Conservation (phyloP, 345 rosid genomes). For the Tarenaya hassleriana region DNA sequence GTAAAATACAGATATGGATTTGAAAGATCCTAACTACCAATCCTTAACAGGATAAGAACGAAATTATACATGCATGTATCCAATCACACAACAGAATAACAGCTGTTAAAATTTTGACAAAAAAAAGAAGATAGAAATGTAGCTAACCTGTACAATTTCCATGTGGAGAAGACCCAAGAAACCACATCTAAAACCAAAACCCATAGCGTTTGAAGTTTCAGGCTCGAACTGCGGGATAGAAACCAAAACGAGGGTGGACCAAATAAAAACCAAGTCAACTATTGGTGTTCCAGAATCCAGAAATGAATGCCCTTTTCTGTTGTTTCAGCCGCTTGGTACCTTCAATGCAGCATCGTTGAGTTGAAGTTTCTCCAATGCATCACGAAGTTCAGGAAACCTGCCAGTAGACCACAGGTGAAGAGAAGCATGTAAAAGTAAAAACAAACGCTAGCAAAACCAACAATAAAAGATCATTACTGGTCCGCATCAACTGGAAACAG, state of each 20-base stretch:
- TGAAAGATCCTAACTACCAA: no score
- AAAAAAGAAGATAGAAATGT: constrained; percentile 15
- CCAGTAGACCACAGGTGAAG: constrained; percentile 24
- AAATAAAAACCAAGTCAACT: neutral
- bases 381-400: constrained; percentile 91
- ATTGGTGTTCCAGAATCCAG: constrained; percentile 3
- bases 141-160: constrained; percentile 96
- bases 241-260: constrained; percentile 17
- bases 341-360: constrained; percentile 96
- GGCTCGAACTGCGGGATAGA: constrained; percentile 77
- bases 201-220: constrained; percentile 97
- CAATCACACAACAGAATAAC: neutral
- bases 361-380: constrained; percentile 93
- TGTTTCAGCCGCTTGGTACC: constrained; percentile 33
- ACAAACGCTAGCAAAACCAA: constrained; percentile 1
- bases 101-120: neutral
- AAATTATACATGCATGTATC: no score
- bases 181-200: constrained; percentile 98
- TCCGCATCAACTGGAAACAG: constrained; percentile 97
- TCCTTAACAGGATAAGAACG: no score
- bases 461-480: constrained; percentile 52
- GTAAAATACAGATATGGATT: no score
- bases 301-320: constrained; percentile 6
- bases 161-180: constrained; percentile 98
- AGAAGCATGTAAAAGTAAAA: constrained; percentile 19